Evolutionary conservation across 1,284 basidiomycete species (phyloP), one percentile per base, ranked within the genome.

Genomic region (Marasmius fiardii): DNA sequence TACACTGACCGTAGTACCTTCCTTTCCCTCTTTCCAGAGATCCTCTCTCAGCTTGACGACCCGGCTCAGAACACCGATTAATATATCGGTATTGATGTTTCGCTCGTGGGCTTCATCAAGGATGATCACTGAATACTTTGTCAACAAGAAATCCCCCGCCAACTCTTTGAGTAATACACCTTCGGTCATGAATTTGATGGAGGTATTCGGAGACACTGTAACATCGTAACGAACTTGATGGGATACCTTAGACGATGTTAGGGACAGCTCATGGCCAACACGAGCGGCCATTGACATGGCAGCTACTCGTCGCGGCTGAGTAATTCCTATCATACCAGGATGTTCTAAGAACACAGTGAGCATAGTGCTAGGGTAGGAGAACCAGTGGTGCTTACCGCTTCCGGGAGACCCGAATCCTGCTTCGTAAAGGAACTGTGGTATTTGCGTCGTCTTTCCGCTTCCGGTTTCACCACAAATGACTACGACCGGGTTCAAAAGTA

Each of bases 181-280:
- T 66, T 99, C 97, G 1, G 97, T 99, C 96, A 99, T 99, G 78
- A 99, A 99, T 72, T 99, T 98, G 77, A 99, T 94, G 6, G 86
- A 86, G 0, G 97, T 99, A 23, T 86, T 80, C 0, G 92, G 79
- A 2, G 93, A 93, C 0, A 94, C 90, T 0, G 93, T 98, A 0
- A 93, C 92, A 60, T 98, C 96, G 69, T 99, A 99, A 56, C 97
- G 90, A 60, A 99, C 97, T 71, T 98, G 95, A 71, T 99, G 94
- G 0, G 96, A 95, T 2, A 99, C 92, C 20, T 82, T 77, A 1
- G 88, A 87, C 0, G 90, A 82, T 0, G 88, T 79, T 8, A 98
- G 74, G 4, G 88, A 88, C 10, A 99, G 77, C 71, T 99, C 97
- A 39, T 91, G 80, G 4, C 88, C 89, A 26, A 99, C 95, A 48